Evolutionary conservation across 352 stramenopile genomes (phyloP).

Genomic region (Ophiocytium majus): DNA sequence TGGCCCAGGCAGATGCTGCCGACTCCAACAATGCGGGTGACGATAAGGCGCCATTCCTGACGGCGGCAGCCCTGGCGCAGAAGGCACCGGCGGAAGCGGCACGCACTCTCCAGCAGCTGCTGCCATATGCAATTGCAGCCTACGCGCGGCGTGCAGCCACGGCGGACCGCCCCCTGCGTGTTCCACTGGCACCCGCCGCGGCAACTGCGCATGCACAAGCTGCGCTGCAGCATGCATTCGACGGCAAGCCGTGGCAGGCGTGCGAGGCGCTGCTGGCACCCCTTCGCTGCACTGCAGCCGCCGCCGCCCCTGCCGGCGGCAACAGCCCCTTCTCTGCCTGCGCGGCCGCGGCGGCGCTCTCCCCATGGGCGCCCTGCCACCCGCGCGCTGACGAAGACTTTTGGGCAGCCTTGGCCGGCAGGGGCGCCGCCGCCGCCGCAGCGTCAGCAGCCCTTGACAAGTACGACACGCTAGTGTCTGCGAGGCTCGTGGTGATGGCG

Average conservation of each 20-base stretch:
- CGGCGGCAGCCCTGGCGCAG: background rate
- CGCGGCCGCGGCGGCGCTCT: background rate
- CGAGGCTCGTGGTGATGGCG: background rate
- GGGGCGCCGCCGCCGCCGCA: background rate
- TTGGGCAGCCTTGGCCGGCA: background rate
- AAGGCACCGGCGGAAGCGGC: background rate
- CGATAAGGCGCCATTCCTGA: background rate
- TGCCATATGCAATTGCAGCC: background rate
- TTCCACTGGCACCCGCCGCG: background rate
- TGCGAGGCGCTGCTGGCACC: background rate
- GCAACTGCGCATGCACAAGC: too few species aligned
- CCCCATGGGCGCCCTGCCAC: background rate
- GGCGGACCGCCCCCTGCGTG: background rate
- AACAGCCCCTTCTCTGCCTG: background rate
- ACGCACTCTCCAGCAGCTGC: background rate
- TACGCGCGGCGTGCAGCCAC: background rate
- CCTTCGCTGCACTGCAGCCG: background rate
- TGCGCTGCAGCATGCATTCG: too few species aligned
- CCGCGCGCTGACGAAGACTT: constrained; percentile 11
- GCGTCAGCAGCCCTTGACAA: background rate
- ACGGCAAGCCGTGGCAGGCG: too few species aligned
- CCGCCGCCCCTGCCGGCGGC: background rate
- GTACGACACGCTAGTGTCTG: background rate
- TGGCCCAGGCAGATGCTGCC: too few species aligned
- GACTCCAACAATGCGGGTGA: too few species aligned